Evolutionary conservation across 2,329 filamentous ascomycete genomes (phyloP), one percentile per base, ranked within the genome.

Genomic region (Akanthomyces dipterigenus): DNA sequence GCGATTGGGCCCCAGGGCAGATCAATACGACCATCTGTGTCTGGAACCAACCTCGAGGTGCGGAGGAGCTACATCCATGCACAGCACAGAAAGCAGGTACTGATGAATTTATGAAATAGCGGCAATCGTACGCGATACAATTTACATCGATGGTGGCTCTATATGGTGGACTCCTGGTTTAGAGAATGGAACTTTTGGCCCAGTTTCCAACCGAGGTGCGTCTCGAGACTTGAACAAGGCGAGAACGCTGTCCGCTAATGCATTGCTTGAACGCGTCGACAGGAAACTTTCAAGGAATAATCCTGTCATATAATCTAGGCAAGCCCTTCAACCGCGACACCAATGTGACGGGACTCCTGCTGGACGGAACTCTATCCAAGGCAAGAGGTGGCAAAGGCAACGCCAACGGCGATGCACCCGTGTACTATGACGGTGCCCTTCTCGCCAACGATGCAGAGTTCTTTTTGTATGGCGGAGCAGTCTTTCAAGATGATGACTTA

Each of bases 121-220:
- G 64, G 80, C 81, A 42, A 72, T 86, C 3, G 72, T 89, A 40
- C 80, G 80, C 46, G 85, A 89, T 66, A 85, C 80, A 2, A 73
- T 88, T 18, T 89, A 88, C 67, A 70, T 90, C 24, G 86, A 90
- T 69, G 87, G 87, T 42, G 87, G 87, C 3, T 64, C 69, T 46
- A 70, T 87, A 12, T 77, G 64, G 63, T 88, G 86, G 84, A 64
- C 73, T 38, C 77, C 78, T 3, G 79, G 79, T 12, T 66, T 82
- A 55, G 70, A 75, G 2, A 76, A 83, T 66, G 83, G 81, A 3
- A 63, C 67, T 6, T 66, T 66, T 48, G 71, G 67, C 0, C 1
- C 53, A 1, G 64, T 71, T 0, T 62, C 62, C 8, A 64, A 64
- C 28, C 77, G 82, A 65, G 71, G 84, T 85, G 70, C 18, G 55